Evolutionary conservation across 768 basidiomycete species (phyloP).

Genomic region (Rhizopogon roseolus): DNA sequence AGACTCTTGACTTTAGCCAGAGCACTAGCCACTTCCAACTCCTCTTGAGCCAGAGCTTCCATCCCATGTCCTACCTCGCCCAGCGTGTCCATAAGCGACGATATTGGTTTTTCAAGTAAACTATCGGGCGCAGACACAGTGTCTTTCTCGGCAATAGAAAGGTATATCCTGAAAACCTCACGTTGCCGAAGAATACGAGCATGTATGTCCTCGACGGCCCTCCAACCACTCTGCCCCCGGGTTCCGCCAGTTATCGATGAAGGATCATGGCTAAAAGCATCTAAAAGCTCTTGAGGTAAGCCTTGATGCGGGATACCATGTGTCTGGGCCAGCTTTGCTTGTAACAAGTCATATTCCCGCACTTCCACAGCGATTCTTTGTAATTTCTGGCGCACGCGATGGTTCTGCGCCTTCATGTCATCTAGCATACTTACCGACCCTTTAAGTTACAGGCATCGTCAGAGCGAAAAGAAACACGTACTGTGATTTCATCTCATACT

Average conservation of each 20-base stretch:
- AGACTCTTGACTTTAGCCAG: constrained; percentile 49
- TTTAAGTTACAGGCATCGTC: not conserved
- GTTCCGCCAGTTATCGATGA: constrained; percentile 69
- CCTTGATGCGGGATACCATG: constrained; percentile 43
- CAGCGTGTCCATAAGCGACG: constrained; percentile 43
- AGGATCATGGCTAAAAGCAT: constrained; percentile 75
- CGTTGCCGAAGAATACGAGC: constrained; percentile 58
- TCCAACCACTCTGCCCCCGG: constrained; percentile 57
- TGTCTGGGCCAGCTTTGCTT: constrained; percentile 42
- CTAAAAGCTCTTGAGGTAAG: constrained; percentile 63
- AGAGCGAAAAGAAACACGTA: constrained; percentile 4
- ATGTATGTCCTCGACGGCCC: constrained; percentile 74
- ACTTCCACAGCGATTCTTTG: constrained; percentile 59
- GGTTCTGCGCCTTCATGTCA: constrained; percentile 55
- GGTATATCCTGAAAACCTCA: constrained; percentile 44
- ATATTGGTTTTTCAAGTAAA: constrained; percentile 52
- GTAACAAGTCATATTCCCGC: constrained; percentile 61
- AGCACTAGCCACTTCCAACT: constrained; percentile 43
- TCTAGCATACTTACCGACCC: constrained; percentile 48
- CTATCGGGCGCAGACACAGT: constrained; percentile 24
- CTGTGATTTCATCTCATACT: constrained; percentile 45
- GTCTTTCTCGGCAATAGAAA: constrained; percentile 20
- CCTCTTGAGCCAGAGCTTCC: constrained; percentile 38
- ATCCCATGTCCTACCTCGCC: constrained; percentile 45
- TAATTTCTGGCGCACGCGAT: constrained; percentile 61